phyloP scores from a whole-genome alignment of 345 rosid genomes.

The Brassica incana region DNA sequence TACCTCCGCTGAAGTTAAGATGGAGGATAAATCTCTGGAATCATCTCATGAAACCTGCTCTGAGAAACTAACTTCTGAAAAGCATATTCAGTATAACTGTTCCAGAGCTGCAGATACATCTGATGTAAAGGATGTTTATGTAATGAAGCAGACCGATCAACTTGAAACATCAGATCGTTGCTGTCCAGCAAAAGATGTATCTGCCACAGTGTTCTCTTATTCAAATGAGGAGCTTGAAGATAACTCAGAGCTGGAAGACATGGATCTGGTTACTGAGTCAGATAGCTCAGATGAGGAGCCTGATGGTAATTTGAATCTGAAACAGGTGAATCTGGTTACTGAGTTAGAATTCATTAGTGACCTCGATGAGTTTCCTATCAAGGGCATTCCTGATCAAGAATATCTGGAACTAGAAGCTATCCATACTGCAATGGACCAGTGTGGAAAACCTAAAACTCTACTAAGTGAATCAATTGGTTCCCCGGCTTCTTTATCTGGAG shows the following conservation, averaged over 20 bases:
- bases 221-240: slow-evolving; percentile 26
- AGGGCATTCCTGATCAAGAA: slow-evolving; percentile 35
- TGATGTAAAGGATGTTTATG: slow-evolving; percentile 22
- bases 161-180: slow-evolving; percentile 23
- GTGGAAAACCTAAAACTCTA: slow-evolving; percentile 20
- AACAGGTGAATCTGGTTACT: slow-evolving; percentile 25
- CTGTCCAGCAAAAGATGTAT: slow-evolving; percentile 31
- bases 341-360: slow-evolving; percentile 33
- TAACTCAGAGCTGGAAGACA: slow-evolving; percentile 35
- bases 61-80: slow-evolving; percentile 27
- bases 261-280: slow-evolving; percentile 40
- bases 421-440: slow-evolving; percentile 22
- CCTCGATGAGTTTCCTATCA: slow-evolving; percentile 28
- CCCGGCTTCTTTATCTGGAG: slow-evolving; percentile 1
- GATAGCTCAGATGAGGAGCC: slow-evolving; percentile 35
- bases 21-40: slow-evolving; percentile 31
- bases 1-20: slow-evolving; percentile 37
- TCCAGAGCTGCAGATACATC: slow-evolving; percentile 23
- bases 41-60: slow-evolving; percentile 18
- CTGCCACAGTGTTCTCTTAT: slow-evolving; percentile 18
- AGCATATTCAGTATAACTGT: slow-evolving; percentile 15
- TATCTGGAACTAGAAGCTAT: slow-evolving; percentile 11
- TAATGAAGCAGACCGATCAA: slow-evolving; percentile 34
- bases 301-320: slow-evolving; percentile 36
- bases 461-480: slow-evolving; percentile 27